Evolutionary conservation across 2,329 filamentous ascomycete species (phyloP).

Genomic region (Phyllosticta citribraziliensis): DNA sequence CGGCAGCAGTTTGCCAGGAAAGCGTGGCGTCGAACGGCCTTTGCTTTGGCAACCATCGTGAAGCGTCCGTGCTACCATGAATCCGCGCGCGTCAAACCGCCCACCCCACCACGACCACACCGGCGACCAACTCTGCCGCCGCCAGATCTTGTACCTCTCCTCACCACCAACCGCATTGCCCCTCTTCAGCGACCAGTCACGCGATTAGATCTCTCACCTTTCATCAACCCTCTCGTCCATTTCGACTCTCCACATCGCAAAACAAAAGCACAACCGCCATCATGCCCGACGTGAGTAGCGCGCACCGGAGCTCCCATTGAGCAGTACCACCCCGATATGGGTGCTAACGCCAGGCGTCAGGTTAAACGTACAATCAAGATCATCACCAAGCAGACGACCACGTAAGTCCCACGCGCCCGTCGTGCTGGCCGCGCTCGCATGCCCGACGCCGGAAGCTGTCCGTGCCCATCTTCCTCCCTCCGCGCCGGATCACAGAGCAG

Average conservation of each 20-base stretch:
- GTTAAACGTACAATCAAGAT: slow-evolving; percentile 83
- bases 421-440: neutral
- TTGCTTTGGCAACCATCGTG: neutral
- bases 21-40: neutral
- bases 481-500: neutral
- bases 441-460: neutral
- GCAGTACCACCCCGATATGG: neutral
- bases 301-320: neutral
- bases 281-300: slow-evolving; percentile 36
- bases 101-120: neutral
- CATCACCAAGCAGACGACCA: slow-evolving; percentile 80
- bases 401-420: slow-evolving; percentile 48
- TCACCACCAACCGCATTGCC: neutral
- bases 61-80: neutral
- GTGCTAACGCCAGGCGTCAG: slow-evolving; percentile 30
- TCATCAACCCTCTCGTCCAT: neutral
- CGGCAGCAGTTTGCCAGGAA: neutral
- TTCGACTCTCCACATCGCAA: neutral
- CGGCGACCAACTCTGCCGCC: neutral
- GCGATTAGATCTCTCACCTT: neutral
- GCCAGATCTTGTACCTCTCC: neutral
- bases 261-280: slow-evolving; percentile 15
- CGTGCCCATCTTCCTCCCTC: neutral
- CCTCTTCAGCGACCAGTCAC: neutral
- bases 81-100: neutral